Base-by-base conservation (phyloP, 345 rosid species). In the Pistacia atlantica region DNA sequence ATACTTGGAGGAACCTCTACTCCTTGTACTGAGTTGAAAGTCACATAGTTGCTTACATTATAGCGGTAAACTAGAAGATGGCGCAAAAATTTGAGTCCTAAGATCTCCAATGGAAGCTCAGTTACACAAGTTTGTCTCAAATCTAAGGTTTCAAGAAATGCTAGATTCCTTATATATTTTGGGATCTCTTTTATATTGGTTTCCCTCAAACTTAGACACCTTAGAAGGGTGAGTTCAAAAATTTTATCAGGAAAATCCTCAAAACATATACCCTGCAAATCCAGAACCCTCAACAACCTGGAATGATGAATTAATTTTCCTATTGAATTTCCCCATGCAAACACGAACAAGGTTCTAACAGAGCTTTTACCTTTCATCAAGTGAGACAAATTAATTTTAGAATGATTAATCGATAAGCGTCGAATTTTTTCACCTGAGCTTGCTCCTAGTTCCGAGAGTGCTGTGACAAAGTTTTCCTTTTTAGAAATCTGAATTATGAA, bases 1-100 rank as follows among this genome's bases (percentile, higher is more conserved):
- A 28, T 54, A 9, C 37, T 31, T 25, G n/a, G 25, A 55, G 51
- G 25, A 31, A 61, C 38, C 58, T 73, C 45, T 10, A 62, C 67
- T 61, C 76, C 76, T 73, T 73, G 37, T 48, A 11, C 57, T 25
- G 49, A 59, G 38, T 59, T 17, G 46, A 59, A 60, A 57, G 64
- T 70, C 10, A 67, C 38, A 59, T 72, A 58, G 12, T 60, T 66
- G 63, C 49, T 13, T 28, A 13, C 52, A 25, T 57, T 59, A 17
- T 71, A 33, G 33, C 48, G 69, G 31, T 60, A 72, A 49, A 81
- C 78, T 6, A 62, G 67, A 22, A 73, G 77, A 58, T 72, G 65
- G 10, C 46, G 49, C 25, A 62, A 13, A 48, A 63, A 18, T 62
- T 60, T 37, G 65, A 58, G 20, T 62, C n/a, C 18, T 8, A 28